These are phyloP conservation scores for Yarrowia porcina DNA, from an alignment of 805 yeast genomes.

Conservation along the genomic window DNA sequence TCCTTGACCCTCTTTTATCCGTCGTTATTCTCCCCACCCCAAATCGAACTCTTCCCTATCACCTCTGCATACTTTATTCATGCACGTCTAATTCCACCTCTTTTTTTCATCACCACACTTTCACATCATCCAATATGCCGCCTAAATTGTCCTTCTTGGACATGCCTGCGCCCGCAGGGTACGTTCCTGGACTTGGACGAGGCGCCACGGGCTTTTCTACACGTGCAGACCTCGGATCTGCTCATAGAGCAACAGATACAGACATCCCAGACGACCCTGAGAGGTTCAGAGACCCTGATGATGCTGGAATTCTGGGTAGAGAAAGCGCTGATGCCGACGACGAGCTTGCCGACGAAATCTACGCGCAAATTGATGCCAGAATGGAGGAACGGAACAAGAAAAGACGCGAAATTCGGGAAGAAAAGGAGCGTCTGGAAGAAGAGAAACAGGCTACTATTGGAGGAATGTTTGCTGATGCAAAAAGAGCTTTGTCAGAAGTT, in stretches of 20 bases:
- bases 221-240: slow-evolving; percentile 66
- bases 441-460: slow-evolving; percentile 41
- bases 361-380: slow-evolving; percentile 61
- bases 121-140: background rate
- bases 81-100: background rate
- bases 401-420: slow-evolving; percentile 35
- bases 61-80: background rate
- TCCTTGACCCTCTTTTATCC: no score
- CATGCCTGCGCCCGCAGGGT: slow-evolving; percentile 84
- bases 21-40: no score
- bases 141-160: slow-evolving; percentile 53
- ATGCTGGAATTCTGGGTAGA: slow-evolving; percentile 36
- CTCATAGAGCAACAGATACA: slow-evolving; percentile 40
- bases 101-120: background rate
- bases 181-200: slow-evolving; percentile 88
- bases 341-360: slow-evolving; percentile 73
- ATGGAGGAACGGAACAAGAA: slow-evolving; percentile 36
- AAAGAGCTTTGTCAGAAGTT: slow-evolving; percentile 56
- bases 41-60: background rate
- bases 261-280: slow-evolving; percentile 35
- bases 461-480: slow-evolving; percentile 65
- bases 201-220: slow-evolving; percentile 95
- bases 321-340: slow-evolving; percentile 52
- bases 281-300: slow-evolving; percentile 36
- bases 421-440: slow-evolving; percentile 31